Percentiles rank a stretch among this genome's conserved stretches.
phyloP scores from a whole-genome alignment of 2,329 filamentous ascomycete species.

The Neonectria faginata region DNA sequence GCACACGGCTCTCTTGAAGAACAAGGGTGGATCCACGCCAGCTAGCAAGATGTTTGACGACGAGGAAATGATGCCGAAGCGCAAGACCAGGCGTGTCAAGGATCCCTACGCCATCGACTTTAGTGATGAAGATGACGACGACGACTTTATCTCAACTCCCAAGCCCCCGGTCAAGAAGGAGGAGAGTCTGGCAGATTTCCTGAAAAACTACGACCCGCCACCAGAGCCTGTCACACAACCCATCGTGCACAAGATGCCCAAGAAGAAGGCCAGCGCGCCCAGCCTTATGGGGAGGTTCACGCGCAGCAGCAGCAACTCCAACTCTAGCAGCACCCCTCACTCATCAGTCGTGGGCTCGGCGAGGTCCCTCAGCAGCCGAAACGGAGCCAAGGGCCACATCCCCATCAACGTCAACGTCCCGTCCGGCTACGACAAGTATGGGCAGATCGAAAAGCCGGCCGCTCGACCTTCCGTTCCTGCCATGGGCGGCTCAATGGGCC shows the following conservation, averaged over 20 bases:
- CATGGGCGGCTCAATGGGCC: slow-evolving; percentile 49
- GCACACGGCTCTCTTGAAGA: slow-evolving; percentile 73
- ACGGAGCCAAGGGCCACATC: slow-evolving; percentile 57
- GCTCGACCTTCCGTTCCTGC: slow-evolving; percentile 37
- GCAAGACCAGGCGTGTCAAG: slow-evolving; percentile 80
- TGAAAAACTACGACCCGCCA: slow-evolving; percentile 76
- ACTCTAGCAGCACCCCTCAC: slow-evolving; percentile 41
- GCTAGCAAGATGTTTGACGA: slow-evolving; percentile 59
- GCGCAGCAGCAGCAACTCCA: slow-evolving; percentile 51
- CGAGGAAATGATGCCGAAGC: slow-evolving; percentile 70
- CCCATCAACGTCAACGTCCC: slow-evolving; percentile 66
- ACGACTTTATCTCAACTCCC: slow-evolving; percentile 56
- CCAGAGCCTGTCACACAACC: slow-evolving; percentile 57
- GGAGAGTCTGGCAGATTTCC: slow-evolving; percentile 79
- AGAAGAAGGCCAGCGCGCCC: slow-evolving; percentile 73
- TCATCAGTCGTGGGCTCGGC: slow-evolving; percentile 44
- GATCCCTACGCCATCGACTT: slow-evolving; percentile 96
- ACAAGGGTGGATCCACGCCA: slow-evolving; percentile 49
- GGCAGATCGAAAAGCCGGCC: slow-evolving; percentile 42
- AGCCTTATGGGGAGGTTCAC: slow-evolving; percentile 72
- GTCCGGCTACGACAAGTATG: slow-evolving; percentile 57
- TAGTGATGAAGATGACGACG: slow-evolving; percentile 71
- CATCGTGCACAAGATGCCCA: slow-evolving; percentile 56
- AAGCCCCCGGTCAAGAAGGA: slow-evolving; percentile 60
- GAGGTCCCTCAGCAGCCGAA: slow-evolving; percentile 56